These are phyloP conservation scores for Botryosphaeria dothidea DNA, from an alignment of 2,329 filamentous ascomycete genomes.

Conservation along the genomic window DNA sequence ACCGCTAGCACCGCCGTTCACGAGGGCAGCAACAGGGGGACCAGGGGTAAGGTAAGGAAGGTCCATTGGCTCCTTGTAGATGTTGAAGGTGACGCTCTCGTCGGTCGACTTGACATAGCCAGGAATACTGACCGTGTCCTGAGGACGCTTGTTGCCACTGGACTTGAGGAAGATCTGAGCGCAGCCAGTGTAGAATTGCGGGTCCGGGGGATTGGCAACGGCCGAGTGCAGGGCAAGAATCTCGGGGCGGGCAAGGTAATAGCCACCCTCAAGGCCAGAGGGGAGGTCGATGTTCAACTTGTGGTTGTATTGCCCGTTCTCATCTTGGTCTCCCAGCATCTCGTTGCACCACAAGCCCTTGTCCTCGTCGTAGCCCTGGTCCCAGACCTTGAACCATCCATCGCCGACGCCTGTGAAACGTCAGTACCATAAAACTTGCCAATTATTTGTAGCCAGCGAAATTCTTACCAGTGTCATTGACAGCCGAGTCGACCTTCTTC, in stretches of 20 bases:
- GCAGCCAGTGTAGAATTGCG: constrained; percentile 75
- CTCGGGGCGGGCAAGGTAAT: constrained; percentile 73
- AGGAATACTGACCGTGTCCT: constrained; percentile 63
- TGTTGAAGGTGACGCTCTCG: constrained; percentile 62
- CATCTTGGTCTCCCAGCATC: constrained; percentile 64
- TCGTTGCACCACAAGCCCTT: constrained; percentile 69
- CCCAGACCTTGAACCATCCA: constrained; percentile 80
- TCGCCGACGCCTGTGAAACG: constrained; percentile 47
- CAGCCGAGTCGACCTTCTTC: constrained; percentile 65
- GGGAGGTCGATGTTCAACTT: constrained; percentile 65
- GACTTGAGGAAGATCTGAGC: constrained; percentile 68
- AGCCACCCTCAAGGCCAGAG: constrained; percentile 60
- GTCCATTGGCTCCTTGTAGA: constrained; percentile 56
- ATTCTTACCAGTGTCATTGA: constrained; percentile 45
- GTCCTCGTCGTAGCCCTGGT: constrained; percentile 63
- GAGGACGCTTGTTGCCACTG: constrained; percentile 49
- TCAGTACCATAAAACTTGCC: not conserved
- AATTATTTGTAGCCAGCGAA: not conserved
- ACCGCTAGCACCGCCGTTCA: constrained; percentile 26
- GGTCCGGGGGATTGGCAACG: constrained; percentile 50
- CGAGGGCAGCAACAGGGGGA: constrained; percentile 55
- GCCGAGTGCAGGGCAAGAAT: constrained; percentile 68
- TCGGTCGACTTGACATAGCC: constrained; percentile 61
- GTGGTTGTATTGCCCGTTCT: constrained; percentile 49
- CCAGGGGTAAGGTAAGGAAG: constrained; percentile 62